These are phyloP conservation scores for Podaxis sp. DNA, from an alignment of 768 basidiomycete genomes.

Conservation along the genomic window DNA sequence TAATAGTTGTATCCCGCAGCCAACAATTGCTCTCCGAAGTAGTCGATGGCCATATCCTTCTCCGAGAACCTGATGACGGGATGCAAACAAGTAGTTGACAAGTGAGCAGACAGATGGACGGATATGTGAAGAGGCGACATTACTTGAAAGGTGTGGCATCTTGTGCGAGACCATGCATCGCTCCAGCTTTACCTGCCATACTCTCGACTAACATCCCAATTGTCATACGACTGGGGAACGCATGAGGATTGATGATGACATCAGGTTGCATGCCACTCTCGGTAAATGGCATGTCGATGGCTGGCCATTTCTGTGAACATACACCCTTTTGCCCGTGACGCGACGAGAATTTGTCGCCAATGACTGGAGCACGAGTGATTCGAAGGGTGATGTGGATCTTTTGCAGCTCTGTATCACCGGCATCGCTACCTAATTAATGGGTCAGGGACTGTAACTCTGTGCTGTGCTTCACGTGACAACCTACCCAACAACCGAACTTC, in stretches of 20 bases:
- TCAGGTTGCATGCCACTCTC: conserved; percentile 99
- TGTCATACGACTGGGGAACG: conserved; percentile 99
- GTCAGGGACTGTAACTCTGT: conserved; percentile 2
- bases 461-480: conserved; percentile 14
- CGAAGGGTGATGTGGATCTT: conserved; percentile 92
- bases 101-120: conserved; percentile 6
- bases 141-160: conserved; percentile 98
- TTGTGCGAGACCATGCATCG: conserved; percentile 97
- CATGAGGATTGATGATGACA: conserved; percentile 99
- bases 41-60: conserved; percentile 94
- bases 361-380: conserved; percentile 91
- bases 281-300: conserved; percentile 97
- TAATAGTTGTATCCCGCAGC: conserved; percentile 98
- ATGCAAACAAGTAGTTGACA: conserved; percentile 10
- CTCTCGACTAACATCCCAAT: conserved; percentile 99
- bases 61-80: conserved; percentile 73
- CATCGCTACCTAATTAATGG: conserved; percentile 62
- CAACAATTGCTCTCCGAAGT: conserved; percentile 92
- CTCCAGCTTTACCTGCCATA: conserved; percentile 98
- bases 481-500: conserved; percentile 86
- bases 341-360: conserved; percentile 99
- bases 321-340: conserved; percentile 99
- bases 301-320: conserved; percentile 98
- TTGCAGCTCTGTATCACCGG: conserved; percentile 83
- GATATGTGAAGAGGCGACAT: conserved; percentile 9